phyloP scores from a whole-genome alignment of 1,284 basidiomycete genomes.

The Marasmius sp. region DNA sequence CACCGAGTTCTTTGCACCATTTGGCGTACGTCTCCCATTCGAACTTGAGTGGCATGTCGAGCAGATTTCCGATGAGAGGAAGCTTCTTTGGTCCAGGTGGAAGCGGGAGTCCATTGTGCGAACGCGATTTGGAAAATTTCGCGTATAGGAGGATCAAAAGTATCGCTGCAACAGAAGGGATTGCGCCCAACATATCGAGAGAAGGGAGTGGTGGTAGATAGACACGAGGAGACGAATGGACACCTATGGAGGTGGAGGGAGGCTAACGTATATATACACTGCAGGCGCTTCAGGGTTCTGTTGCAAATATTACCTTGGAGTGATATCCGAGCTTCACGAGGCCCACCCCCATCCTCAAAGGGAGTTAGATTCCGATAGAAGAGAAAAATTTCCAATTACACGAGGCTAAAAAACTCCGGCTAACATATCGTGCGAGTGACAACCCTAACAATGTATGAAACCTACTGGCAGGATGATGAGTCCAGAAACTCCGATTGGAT shows the following conservation, averaged over 20 bases:
- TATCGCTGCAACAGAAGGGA: background rate
- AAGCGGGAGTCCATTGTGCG: conserved; percentile 3
- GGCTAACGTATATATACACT: background rate
- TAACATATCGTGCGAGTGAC: too few species aligned
- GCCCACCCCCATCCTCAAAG: too few species aligned
- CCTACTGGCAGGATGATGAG: too few species aligned
- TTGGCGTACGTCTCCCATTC: conserved; percentile 15
- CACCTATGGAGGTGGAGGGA: background rate
- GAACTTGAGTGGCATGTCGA: conserved; percentile 11
- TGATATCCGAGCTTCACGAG: too few species aligned
- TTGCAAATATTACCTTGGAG: too few species aligned
- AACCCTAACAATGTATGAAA: too few species aligned
- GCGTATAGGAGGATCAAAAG: background rate
- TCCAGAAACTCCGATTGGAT: background rate
- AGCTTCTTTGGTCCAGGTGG: conserved; percentile 13
- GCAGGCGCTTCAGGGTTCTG: too few species aligned
- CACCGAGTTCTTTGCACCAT: conserved; percentile 12
- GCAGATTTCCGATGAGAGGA: conserved; percentile 12
- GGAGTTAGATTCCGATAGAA: too few species aligned
- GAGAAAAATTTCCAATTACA: too few species aligned
- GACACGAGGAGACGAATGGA: background rate
- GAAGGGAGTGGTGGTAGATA: background rate
- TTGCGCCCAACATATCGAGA: background rate
- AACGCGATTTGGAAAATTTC: background rate
- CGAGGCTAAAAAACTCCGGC: too few species aligned